These are phyloP conservation scores for Asterella californica DNA, from an alignment of 225 moss, liverwort and hornwort genomes.

Conservation along the genomic window DNA sequence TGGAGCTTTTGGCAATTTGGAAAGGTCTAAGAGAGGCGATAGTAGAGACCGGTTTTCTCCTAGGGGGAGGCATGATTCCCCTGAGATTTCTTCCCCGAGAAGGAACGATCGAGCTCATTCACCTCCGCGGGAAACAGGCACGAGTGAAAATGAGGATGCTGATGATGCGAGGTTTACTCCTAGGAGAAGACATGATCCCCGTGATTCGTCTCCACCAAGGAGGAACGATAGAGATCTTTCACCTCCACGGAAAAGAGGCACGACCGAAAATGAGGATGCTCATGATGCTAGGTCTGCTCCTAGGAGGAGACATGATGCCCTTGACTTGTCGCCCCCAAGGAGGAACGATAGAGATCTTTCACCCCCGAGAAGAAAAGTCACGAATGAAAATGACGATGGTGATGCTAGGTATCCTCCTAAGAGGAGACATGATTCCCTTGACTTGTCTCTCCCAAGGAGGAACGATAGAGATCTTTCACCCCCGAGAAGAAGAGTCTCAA, in stretches of 20 bases:
- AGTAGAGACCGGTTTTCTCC: background rate
- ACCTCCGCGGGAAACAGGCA: too few relatives aligned
- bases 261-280: background rate
- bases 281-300: slow-evolving; percentile 12
- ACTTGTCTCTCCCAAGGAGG: slow-evolving; percentile 38
- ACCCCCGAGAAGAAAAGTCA: slow-evolving; percentile 12
- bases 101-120: slow-evolving; percentile 16
- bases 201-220: slow-evolving; percentile 31
- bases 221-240: slow-evolving; percentile 27
- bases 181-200: slow-evolving; percentile 26
- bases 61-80: slow-evolving; percentile 25
- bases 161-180: slow-evolving; percentile 33
- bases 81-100: slow-evolving; percentile 15
- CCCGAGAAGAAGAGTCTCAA: slow-evolving; percentile 27
- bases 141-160: too few relatives aligned
- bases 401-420: slow-evolving; percentile 32
- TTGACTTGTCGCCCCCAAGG: slow-evolving; percentile 31
- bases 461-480: slow-evolving; percentile 29
- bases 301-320: slow-evolving; percentile 27
- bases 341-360: slow-evolving; percentile 18
- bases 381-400: too few relatives aligned
- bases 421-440: slow-evolving; percentile 19
- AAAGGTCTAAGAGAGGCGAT: background rate
- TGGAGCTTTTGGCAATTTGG: background rate
- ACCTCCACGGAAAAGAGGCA: slow-evolving; percentile 27